Evolutionary conservation across 2,329 filamentous ascomycete species (phyloP).

Genomic region (Verticillium zaregamsianum): DNA sequence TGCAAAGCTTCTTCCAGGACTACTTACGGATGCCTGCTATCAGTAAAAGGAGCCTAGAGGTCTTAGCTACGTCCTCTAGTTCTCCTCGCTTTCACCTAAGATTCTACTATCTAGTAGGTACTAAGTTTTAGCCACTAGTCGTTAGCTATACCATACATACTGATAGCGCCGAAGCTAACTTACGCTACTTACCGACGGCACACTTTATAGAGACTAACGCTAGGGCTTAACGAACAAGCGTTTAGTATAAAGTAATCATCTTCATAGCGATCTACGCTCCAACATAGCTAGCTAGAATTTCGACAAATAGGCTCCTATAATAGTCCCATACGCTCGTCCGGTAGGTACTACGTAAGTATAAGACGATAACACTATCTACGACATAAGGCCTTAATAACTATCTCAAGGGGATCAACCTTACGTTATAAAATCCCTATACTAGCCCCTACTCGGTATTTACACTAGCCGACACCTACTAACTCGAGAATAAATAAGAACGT

Average conservation of each 20-base stretch:
- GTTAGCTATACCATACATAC: slow-evolving; percentile 1
- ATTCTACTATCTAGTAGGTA: not conserved
- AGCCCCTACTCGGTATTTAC: not conserved
- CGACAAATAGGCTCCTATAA: not conserved
- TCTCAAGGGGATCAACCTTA: not conserved
- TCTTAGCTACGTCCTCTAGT: not conserved
- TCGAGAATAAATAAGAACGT: slow-evolving; percentile 1
- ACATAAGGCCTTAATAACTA: slow-evolving; percentile 1
- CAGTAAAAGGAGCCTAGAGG: not conserved
- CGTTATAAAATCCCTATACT: not conserved
- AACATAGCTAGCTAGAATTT: not conserved
- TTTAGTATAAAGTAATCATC: slow-evolving; percentile 7
- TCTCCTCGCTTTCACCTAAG: not conserved
- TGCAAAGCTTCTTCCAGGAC: not conserved
- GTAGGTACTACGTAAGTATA: not conserved
- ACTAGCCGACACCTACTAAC: not conserved
- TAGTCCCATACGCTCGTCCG: not conserved
- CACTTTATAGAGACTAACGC: slow-evolving; percentile 4
- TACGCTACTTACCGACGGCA: slow-evolving; percentile 2
- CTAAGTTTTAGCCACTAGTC: slow-evolving; percentile 1
- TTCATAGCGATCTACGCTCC: slow-evolving; percentile 2
- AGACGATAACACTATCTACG: slow-evolving; percentile 1
- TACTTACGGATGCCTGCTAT: not conserved
- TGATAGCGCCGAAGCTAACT: slow-evolving; percentile 1
- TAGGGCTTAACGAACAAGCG: slow-evolving; percentile 1